Evolutionary conservation across 2,329 filamentous ascomycete genomes (phyloP), one percentile per base, ranked within the genome.

Genomic region (Iodosphaeria phyllophila): DNA sequence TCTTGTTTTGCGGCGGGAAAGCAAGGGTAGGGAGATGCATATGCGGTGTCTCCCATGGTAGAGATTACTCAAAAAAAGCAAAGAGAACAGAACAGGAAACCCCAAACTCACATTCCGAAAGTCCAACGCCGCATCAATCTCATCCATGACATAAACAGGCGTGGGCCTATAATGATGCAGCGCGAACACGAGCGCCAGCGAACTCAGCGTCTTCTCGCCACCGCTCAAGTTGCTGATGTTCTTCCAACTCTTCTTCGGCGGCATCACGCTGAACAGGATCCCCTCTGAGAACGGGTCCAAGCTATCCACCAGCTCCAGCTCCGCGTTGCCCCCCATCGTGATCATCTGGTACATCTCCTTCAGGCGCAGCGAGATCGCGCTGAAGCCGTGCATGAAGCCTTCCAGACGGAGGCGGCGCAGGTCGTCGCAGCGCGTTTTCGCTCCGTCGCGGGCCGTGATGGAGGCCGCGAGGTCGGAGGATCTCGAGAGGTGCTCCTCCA

Each of bases 291-390:
- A 98, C 0, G 89, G 89, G 47, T 98, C 91, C 3, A 98, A 59
- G 11, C 76, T 86, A 55, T 98, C 89, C 20, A 98, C 89, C 13
- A 98, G 71, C 50, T 98, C 91, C 8, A 98, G 67, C 54, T 98
- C 89, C 0, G 89, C 89, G 41, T 98, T 98, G 28, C 89, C 89
- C 32, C 89, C 89, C 83, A 98, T 95, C 13, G 89, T 98, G 47
- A 98, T 98, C 84, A 98, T 93, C 48, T 98, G 89, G 54, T 98
- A 98, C 89, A 98, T 98, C 45, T 98, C 89, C 58, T 98, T 98
- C 22, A 98, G 62, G 1, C 86, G 77, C 13, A 93, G 61, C 2
- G 86, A 95, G 49, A 98, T 98, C 33, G 71, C 76, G 41, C 75
- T 76, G 56, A 98, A 95, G 19, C 91, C 89, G 45, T 91, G 82